Evolutionary conservation across 108 stramenopile genomes (phyloP).

Genomic region (Fragilaria radians): DNA sequence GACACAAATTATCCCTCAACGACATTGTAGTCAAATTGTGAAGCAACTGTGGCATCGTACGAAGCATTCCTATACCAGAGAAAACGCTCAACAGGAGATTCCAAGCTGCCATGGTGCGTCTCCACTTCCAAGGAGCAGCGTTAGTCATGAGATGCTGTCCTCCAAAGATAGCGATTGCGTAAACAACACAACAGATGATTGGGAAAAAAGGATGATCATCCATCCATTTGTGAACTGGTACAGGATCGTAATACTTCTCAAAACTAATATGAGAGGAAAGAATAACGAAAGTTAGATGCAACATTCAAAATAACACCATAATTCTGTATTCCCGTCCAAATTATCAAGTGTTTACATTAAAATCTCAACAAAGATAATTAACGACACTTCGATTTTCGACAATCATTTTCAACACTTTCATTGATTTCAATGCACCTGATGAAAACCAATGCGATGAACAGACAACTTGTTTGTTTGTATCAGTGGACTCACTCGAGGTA

Average conservation of each 20-base stretch:
- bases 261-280: conserved; percentile 14
- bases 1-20: conserved; percentile 68
- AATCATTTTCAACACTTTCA: too few species aligned
- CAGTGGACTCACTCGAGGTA: too few species aligned
- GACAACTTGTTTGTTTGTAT: too few species aligned
- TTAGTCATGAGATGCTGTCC: conserved; percentile 32
- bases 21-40: conserved; percentile 60
- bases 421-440: too few species aligned
- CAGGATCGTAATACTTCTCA: conserved; percentile 40
- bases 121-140: conserved; percentile 59
- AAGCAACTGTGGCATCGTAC: conserved; percentile 82
- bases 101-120: conserved; percentile 69
- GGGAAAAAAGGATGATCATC: conserved; percentile 32
- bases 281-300: too few species aligned
- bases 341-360: too few species aligned
- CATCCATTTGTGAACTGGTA: conserved; percentile 37
- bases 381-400: too few species aligned
- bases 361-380: too few species aligned
- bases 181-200: conserved; percentile 24
- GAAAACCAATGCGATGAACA: too few species aligned
- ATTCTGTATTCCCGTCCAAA: too few species aligned
- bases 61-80: conserved; percentile 77
- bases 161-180: conserved; percentile 21
- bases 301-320: too few species aligned
- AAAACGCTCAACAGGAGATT: conserved; percentile 84